Conservation (phyloP, 768 basidiomycete genomes). For the Rhodotorula diobovata region DNA sequence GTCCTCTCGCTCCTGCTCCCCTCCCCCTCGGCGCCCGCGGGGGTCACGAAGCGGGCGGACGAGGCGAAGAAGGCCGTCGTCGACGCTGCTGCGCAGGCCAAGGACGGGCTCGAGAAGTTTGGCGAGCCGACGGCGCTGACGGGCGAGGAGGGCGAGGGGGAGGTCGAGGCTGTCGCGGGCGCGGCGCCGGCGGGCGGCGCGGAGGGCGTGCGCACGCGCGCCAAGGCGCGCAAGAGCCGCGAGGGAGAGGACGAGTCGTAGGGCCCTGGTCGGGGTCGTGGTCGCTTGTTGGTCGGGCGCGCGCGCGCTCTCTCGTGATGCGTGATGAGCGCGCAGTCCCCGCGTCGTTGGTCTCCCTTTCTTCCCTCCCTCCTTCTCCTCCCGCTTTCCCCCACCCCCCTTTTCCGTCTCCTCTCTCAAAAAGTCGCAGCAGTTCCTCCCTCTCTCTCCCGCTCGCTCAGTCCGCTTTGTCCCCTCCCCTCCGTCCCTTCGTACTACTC, state of each 20-base stretch:
- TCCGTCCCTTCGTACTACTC: no score
- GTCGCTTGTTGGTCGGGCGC: no score
- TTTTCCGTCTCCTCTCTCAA: no score
- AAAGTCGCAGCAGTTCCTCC: no score
- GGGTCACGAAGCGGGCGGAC: slow-evolving; percentile 12
- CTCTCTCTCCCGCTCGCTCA: no score
- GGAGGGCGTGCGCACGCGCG: slow-evolving; percentile 25
- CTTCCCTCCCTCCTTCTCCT: no score
- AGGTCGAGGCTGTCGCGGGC: slow-evolving; percentile 15
- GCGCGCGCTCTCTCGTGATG: no score
- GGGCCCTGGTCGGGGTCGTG: no score
- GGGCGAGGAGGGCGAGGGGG: slow-evolving; percentile 13
- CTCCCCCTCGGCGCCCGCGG: slow-evolving; percentile 42
- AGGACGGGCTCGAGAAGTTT: slow-evolving; percentile 11
- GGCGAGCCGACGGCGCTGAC: slow-evolving; percentile 17
- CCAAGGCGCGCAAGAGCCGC: slow-evolving; percentile 1
- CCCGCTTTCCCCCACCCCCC: no score
- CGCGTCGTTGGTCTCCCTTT: no score
- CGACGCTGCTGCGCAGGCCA: slow-evolving; percentile 47
- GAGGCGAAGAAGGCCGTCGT: slow-evolving; percentile 18
- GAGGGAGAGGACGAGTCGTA: background rate
- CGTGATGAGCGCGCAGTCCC: no score
- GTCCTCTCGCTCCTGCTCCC: slow-evolving; percentile 35
- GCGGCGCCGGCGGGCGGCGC: background rate
- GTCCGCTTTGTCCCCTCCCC: no score